Base-by-base conservation (phyloP, 2,329 filamentous ascomycete genomes). In the Graphilbum sp. region DNA sequence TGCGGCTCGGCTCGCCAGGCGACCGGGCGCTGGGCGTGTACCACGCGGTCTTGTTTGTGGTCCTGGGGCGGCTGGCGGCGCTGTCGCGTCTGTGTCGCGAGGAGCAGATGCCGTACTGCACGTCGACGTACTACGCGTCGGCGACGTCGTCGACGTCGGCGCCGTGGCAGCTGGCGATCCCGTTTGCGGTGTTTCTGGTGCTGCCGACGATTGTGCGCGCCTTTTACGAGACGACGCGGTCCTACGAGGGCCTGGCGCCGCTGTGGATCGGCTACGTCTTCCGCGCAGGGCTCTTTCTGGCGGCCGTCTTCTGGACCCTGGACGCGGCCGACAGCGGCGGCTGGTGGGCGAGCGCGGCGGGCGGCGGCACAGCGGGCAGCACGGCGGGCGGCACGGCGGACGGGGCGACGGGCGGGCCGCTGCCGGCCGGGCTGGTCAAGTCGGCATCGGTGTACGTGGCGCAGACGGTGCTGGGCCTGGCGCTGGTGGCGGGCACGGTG, bases 51-150 rank as follows among this genome's bases (percentile, higher is more conserved):
- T 63, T 85, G 2, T 96, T 98, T 52, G 66, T 90, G 40, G 53
- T 85, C 5, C 67, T 96, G 12, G 79, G 79, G 13, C 77, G 88
- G 38, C 39, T 88, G 3, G 80, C 86, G 1, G 93, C 87, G 1
- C 76, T 88, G 47, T 95, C 90, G 10, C 82, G 86, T 47, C 75
- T 98, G 17, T 98, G 90, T 54, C 79, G 90, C 41, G 90, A 98
- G 56, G 90, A 98, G 60, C 90, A 98, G 60, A 95, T 96, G 84
- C 90, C 90, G 0, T 92, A 80, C 60, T 98, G 90, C 63, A 75
- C 73, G 38, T 94, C 88, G 2, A 95, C 90, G 0, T 98, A 95
- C 62, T 98, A 98, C 53, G 80, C 86, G 5, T 95, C 88, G 0
- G 73, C 79, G 10, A 83, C 79, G 3, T 94, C 88, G 0, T 96